A percentile compares a stretch with the other conserved stretches of the same genome.
Evolutionary conservation across 2,329 filamentous ascomycete genomes (phyloP).

Genomic region (Fusarium mundagurra): DNA sequence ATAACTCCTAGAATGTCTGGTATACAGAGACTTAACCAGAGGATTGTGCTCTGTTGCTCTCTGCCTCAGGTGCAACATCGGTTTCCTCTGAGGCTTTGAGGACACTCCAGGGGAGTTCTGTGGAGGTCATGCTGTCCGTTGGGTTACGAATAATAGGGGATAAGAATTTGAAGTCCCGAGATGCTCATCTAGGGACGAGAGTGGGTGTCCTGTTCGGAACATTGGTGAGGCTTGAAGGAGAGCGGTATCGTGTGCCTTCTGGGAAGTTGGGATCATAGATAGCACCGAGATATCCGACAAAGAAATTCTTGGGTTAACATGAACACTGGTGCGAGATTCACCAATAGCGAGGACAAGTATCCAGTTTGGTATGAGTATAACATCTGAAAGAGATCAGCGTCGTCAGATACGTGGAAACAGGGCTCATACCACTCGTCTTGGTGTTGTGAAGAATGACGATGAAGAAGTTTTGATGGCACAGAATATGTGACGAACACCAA

Average conservation of each 20-base stretch:
- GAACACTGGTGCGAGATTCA: neutral
- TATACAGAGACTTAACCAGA: neutral
- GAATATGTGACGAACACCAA: neutral
- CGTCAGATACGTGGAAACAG: accelerated
- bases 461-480: neutral
- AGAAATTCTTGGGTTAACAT: too few species aligned
- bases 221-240: neutral
- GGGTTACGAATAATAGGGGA: neutral
- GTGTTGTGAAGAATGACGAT: neutral
- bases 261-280: neutral
- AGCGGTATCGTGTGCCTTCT: neutral
- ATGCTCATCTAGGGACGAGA: neutral
- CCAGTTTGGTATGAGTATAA: neutral
- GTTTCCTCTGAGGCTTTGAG: neutral
- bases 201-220: accelerated
- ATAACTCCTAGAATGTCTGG: neutral
- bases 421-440: neutral
- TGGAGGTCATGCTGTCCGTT: neutral
- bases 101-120: neutral
- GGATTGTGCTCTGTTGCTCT: neutral
- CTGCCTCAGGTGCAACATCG: neutral
- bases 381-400: too few species aligned
- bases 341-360: accelerated
- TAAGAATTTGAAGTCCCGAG: neutral
- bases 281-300: accelerated